Evolutionary conservation across 108 stramenopile genomes (phyloP).

Genomic region (Skeletonema tropicum): DNA sequence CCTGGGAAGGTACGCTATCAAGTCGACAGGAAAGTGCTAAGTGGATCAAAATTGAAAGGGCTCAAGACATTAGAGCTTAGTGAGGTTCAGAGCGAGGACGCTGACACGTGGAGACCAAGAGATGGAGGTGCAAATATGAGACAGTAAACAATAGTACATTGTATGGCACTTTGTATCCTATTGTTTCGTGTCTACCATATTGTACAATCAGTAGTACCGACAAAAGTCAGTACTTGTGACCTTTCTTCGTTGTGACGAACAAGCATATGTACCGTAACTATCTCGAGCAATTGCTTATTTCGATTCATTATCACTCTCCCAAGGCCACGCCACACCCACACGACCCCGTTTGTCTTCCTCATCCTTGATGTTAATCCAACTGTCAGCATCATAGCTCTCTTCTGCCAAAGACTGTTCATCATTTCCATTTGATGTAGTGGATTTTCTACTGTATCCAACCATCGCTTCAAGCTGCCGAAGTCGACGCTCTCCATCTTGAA

Average conservation of each 20-base stretch:
- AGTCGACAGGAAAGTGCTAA: constrained; percentile 79
- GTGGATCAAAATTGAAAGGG: constrained; percentile 68
- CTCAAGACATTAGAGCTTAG: constrained; percentile 83
- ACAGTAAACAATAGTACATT: constrained; percentile 43
- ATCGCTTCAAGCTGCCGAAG: constrained; percentile 59
- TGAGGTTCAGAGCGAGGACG: constrained; percentile 78
- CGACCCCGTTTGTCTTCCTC: constrained; percentile 74
- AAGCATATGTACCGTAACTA: too few species aligned
- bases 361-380: constrained; percentile 80
- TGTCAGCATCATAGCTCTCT: constrained; percentile 54
- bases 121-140: constrained; percentile 81
- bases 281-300: too few species aligned
- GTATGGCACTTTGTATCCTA: background rate
- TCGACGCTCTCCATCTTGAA: constrained; percentile 64
- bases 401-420: constrained; percentile 2
- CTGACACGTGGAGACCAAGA: constrained; percentile 77
- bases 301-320: constrained; percentile 41
- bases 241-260: too few species aligned
- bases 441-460: constrained; percentile 48
- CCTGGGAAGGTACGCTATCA: constrained; percentile 83
- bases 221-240: background rate
- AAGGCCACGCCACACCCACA: constrained; percentile 81
- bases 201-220: too few species aligned
- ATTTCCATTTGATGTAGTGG: background rate
- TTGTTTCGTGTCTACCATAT: too few species aligned